phyloP scores from a whole-genome alignment of 345 rosid genomes.

The Sonneratia alba region DNA sequence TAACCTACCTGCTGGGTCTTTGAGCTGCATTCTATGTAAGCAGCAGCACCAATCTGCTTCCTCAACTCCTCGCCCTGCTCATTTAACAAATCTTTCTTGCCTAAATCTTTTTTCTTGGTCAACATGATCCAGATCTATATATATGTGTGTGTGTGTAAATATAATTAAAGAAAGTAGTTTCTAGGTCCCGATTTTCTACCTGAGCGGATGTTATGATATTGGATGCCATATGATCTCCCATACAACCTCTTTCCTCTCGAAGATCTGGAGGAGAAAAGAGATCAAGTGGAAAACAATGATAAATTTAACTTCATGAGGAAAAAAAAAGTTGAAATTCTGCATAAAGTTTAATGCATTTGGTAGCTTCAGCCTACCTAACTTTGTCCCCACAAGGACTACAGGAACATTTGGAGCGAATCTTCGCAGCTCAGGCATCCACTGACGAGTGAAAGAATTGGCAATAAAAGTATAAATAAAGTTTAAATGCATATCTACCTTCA shows the following conservation, averaged over 20 bases:
- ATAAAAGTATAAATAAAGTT: not conserved
- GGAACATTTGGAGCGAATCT: constrained; percentile 95
- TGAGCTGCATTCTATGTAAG: constrained; percentile 95
- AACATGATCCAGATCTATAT: not conserved
- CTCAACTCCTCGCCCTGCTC: constrained; percentile 85
- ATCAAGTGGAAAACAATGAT: not conserved
- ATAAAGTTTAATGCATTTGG: not conserved
- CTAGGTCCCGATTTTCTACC: constrained; percentile 21
- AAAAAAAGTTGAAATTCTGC: not conserved
- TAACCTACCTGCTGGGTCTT: constrained; percentile 98
- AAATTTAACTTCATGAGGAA: not conserved
- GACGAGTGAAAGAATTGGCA: constrained; percentile 8
- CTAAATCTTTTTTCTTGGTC: not conserved
- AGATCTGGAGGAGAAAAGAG: constrained; percentile 42
- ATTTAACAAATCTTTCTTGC: not conserved
- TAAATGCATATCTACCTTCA: constrained; percentile 12
- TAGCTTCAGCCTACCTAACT: constrained; percentile 49
- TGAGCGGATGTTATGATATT: constrained; percentile 66
- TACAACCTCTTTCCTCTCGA: constrained; percentile 65
- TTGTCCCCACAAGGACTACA: constrained; percentile 91
- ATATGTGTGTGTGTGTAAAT: too few relatives aligned
- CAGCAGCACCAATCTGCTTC: constrained; percentile 92
- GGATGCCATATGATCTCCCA: constrained; percentile 54
- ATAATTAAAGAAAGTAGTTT: not conserved
- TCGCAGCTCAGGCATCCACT: constrained; percentile 99